Evolutionary conservation across 1,139 yeast species (phyloP).

Genomic region (Yamadazyma spencermartinsiae): DNA sequence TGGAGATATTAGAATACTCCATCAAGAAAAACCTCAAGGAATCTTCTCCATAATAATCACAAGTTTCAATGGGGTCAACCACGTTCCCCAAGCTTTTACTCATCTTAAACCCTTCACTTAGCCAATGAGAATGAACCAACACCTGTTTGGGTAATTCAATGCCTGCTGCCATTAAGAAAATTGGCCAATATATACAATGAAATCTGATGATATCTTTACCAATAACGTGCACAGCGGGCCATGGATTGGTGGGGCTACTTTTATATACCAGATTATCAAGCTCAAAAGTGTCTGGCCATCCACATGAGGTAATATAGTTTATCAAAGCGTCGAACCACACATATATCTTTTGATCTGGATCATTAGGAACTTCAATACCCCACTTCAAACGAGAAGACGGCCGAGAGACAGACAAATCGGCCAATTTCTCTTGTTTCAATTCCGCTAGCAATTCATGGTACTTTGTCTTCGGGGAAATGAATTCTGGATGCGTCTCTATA

Average conservation of each 20-base stretch:
- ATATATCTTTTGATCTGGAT: conserved; percentile 74
- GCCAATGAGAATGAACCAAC: conserved; percentile 94
- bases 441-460: conserved; percentile 59
- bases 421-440: conserved; percentile 45
- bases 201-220: conserved; percentile 91
- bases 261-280: conserved; percentile 1
- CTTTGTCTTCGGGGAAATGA: conserved; percentile 65
- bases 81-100: conserved; percentile 92
- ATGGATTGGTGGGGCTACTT: conserved; percentile 20
- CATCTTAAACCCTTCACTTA: conserved; percentile 88
- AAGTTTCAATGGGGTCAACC: conserved; percentile 79
- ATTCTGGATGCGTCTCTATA: conserved; percentile 50
- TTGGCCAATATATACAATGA: conserved; percentile 95
- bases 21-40: conserved; percentile 73
- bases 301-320: conserved; percentile 77
- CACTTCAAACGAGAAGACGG: conserved; percentile 76
- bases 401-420: conserved; percentile 81
- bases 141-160: conserved; percentile 69
- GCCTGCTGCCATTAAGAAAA: conserved; percentile 81
- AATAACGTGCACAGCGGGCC: conserved; percentile 78
- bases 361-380: conserved; percentile 91
- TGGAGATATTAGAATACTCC: conserved; percentile 71
- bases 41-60: conserved; percentile 67
- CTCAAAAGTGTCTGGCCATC: conserved; percentile 45
- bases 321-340: conserved; percentile 97